These are phyloP conservation scores for Lipomyces yamanashiensis DNA, from an alignment of 805 yeast genomes.

Conservation along the genomic window DNA sequence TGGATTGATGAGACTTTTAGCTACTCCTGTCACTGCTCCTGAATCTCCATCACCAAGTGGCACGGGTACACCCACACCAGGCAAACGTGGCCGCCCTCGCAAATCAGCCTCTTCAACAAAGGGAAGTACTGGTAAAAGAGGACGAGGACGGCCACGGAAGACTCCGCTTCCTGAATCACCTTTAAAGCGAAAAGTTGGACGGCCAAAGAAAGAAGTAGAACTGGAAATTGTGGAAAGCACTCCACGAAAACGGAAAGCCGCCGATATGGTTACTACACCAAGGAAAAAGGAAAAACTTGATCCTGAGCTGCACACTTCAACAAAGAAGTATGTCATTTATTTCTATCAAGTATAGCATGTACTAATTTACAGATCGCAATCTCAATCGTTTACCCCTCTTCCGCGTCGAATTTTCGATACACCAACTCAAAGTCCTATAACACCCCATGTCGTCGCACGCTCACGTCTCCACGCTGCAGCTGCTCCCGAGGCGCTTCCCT, in stretches of 20 bases:
- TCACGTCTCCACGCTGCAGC: conserved; percentile 45
- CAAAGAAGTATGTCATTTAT: not conserved
- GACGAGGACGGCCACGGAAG: conserved; percentile 10
- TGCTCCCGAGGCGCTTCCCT: conserved; percentile 65
- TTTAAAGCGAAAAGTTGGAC: not conserved
- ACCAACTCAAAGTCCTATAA: conserved; percentile 25
- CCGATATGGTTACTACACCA: not conserved
- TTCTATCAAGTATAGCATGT: not conserved
- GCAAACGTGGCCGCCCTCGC: not conserved
- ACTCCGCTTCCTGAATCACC: not conserved
- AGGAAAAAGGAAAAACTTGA: conserved; percentile 5
- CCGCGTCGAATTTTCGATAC: conserved; percentile 31
- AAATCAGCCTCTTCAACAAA: not conserved
- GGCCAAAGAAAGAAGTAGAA: not conserved
- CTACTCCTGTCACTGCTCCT: not conserved
- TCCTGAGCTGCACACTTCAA: not conserved
- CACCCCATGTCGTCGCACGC: conserved; percentile 41
- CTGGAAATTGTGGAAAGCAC: not conserved
- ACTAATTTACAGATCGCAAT: not conserved
- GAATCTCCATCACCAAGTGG: not conserved
- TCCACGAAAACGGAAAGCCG: conserved; percentile 6
- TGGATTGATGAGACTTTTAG: not conserved
- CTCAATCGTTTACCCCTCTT: conserved; percentile 28
- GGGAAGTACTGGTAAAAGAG: not conserved
- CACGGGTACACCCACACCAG: not conserved